phyloP scores from a whole-genome alignment of 805 yeast genomes.

The Lipomyces orientalis region DNA sequence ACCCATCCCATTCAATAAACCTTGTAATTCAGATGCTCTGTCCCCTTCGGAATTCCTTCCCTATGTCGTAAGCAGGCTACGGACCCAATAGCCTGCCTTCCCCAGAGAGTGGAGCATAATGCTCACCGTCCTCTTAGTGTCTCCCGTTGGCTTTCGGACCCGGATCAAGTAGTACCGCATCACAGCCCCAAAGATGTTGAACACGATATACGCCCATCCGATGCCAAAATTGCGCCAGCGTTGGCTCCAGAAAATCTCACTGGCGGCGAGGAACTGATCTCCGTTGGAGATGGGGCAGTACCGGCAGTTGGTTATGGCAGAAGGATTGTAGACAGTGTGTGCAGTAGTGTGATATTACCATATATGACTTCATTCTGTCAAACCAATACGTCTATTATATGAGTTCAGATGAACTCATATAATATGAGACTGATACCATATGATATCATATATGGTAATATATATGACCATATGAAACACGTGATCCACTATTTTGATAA shows the following conservation, averaged over 20 bases:
- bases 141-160: conserved; percentile 1
- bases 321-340: conserved; percentile 44
- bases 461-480: too few relatives aligned
- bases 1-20: conserved; percentile 4
- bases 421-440: too few relatives aligned
- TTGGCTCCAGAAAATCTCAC: conserved; percentile 49
- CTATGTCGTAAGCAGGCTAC: conserved; percentile 6
- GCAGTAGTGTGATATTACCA: too few relatives aligned
- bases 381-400: too few relatives aligned
- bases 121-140: conserved; percentile 5
- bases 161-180: conserved; percentile 45
- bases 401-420: too few relatives aligned
- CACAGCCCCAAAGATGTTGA: conserved; percentile 49
- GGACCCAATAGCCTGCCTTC: conserved; percentile 1
- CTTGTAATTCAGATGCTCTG: neutral
- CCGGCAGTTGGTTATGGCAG: conserved; percentile 40
- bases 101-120: conserved; percentile 2
- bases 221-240: conserved; percentile 73
- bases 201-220: conserved; percentile 52
- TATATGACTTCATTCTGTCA: too few relatives aligned
- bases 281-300: conserved; percentile 1
- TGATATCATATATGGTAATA: too few relatives aligned
- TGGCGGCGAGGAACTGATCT: conserved; percentile 41
- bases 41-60: neutral
- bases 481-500: too few relatives aligned